phyloP scores from a whole-genome alignment of 352 stramenopile species.

The Pythium dissimile region DNA sequence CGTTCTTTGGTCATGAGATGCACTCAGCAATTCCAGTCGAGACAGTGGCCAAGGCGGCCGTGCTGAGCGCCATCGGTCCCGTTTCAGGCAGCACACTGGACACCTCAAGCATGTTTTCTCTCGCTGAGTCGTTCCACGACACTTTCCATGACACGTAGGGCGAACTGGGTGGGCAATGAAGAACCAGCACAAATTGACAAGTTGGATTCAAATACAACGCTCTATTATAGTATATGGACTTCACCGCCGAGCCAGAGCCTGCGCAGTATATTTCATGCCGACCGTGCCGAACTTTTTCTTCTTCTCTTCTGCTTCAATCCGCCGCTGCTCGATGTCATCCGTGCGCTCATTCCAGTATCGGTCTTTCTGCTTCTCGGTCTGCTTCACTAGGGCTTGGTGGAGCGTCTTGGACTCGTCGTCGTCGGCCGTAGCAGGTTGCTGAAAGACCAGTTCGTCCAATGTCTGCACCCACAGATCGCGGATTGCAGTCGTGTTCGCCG shows the following conservation, averaged over 20 bases:
- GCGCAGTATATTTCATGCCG: slow-evolving; percentile 70
- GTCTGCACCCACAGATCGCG: slow-evolving; percentile 70
- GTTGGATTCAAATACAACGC: background rate
- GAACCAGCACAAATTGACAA: background rate
- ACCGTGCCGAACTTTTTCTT: slow-evolving; percentile 71
- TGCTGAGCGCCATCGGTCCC: slow-evolving; percentile 75
- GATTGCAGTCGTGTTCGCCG: slow-evolving; percentile 29
- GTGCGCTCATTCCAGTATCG: slow-evolving; percentile 75
- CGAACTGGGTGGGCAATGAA: background rate
- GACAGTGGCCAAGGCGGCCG: slow-evolving; percentile 74
- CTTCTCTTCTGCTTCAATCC: slow-evolving; percentile 58
- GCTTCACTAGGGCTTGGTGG: slow-evolving; percentile 48
- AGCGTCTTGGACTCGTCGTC: slow-evolving; percentile 37
- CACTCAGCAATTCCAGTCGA: slow-evolving; percentile 56
- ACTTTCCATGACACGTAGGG: slow-evolving; percentile 32
- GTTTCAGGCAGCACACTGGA: slow-evolving; percentile 56
- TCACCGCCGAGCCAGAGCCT: slow-evolving; percentile 30
- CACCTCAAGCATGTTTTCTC: slow-evolving; percentile 64
- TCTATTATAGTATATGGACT: background rate
- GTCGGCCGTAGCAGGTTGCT: slow-evolving; percentile 1
- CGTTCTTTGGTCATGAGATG: slow-evolving; percentile 71
- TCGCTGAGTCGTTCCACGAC: slow-evolving; percentile 79
- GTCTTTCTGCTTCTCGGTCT: slow-evolving; percentile 62
- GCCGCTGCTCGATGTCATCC: slow-evolving; percentile 53
- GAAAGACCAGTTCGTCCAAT: slow-evolving; percentile 54